A percentile compares a stretch with the other conserved stretches of the same genome.
Evolutionary conservation across 768 basidiomycete species (phyloP).

Genomic region (Mycena kentingensis): DNA sequence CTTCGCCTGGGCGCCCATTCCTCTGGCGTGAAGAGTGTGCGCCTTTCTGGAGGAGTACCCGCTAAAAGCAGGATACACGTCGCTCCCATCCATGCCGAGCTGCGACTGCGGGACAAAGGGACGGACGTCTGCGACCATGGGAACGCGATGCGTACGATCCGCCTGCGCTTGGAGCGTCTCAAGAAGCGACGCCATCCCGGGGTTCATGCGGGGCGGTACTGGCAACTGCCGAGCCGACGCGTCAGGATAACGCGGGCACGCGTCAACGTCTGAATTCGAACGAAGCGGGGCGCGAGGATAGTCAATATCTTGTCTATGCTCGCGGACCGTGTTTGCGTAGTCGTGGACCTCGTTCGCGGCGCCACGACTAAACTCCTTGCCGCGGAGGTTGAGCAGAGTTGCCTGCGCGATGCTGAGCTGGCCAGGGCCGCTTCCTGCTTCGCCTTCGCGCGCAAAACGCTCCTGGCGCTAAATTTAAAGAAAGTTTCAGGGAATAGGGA

Average conservation of each 20-base stretch:
- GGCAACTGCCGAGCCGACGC: not conserved
- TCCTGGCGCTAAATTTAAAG: slow-evolving; percentile 54
- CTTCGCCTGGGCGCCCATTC: slow-evolving; percentile 34
- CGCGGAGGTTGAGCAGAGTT: slow-evolving; percentile 72
- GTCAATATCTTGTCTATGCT: too few species aligned
- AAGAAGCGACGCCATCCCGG: slow-evolving; percentile 41
- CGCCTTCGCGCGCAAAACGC: slow-evolving; percentile 60
- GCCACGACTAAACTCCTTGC: slow-evolving; percentile 53
- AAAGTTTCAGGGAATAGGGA: not conserved
- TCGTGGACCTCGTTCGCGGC: not conserved
- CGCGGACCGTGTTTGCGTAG: slow-evolving; percentile 17
- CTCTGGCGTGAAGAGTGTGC: slow-evolving; percentile 62
- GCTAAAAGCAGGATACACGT: slow-evolving; percentile 38
- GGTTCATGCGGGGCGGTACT: slow-evolving; percentile 28
- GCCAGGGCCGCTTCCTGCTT: slow-evolving; percentile 60
- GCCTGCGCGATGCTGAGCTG: slow-evolving; percentile 79
- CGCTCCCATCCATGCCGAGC: slow-evolving; percentile 10
- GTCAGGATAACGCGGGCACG: too few species aligned
- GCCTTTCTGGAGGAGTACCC: slow-evolving; percentile 73
- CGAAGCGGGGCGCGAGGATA: slow-evolving; percentile 39
- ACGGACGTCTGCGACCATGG: too few species aligned
- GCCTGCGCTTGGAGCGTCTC: slow-evolving; percentile 32
- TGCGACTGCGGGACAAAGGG: too few species aligned
- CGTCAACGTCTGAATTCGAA: slow-evolving; percentile 12
- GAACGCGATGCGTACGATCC: too few species aligned